Evolutionary conservation across 805 yeast genomes (phyloP).

Genomic region (Lipomyces oligophaga): DNA sequence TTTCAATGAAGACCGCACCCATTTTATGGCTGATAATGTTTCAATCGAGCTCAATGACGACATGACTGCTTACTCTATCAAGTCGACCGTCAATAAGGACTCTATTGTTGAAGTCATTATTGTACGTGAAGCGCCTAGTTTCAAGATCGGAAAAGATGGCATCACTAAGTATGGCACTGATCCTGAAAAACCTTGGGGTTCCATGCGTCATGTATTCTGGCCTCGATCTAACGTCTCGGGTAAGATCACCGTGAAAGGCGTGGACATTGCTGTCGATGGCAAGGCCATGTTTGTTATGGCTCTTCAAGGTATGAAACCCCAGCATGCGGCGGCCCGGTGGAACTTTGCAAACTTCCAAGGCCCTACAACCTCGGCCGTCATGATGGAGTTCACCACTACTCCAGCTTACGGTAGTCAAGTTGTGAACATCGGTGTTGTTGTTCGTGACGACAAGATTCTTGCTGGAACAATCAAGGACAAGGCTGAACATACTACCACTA

Average conservation of each 20-base stretch:
- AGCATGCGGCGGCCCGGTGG: conserved; percentile 97
- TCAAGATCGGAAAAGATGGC: conserved; percentile 88
- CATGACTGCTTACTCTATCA: conserved; percentile 47
- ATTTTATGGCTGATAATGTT: conserved; percentile 74
- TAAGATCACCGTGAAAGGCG: conserved; percentile 47
- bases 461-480: conserved; percentile 64
- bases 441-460: conserved; percentile 59
- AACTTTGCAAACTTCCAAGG: conserved; percentile 89
- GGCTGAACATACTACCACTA: conserved; percentile 53
- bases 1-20: conserved; percentile 50
- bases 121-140: conserved; percentile 65
- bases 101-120: conserved; percentile 67
- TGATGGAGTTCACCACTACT: conserved; percentile 97
- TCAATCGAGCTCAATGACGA: conserved; percentile 58
- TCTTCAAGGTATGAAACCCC: conserved; percentile 98
- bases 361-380: conserved; percentile 63
- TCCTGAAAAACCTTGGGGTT: conserved; percentile 85
- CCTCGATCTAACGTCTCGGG: conserved; percentile 80
- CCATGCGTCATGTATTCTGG: conserved; percentile 96
- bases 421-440: conserved; percentile 74
- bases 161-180: conserved; percentile 83
- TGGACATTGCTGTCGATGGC: conserved; percentile 39
- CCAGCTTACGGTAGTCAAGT: conserved; percentile 77
- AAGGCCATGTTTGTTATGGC: conserved; percentile 89
- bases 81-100: conserved; percentile 63